phyloP scores from a whole-genome alignment of 805 yeast species.

The Saccharomyces eubayanus region DNA sequence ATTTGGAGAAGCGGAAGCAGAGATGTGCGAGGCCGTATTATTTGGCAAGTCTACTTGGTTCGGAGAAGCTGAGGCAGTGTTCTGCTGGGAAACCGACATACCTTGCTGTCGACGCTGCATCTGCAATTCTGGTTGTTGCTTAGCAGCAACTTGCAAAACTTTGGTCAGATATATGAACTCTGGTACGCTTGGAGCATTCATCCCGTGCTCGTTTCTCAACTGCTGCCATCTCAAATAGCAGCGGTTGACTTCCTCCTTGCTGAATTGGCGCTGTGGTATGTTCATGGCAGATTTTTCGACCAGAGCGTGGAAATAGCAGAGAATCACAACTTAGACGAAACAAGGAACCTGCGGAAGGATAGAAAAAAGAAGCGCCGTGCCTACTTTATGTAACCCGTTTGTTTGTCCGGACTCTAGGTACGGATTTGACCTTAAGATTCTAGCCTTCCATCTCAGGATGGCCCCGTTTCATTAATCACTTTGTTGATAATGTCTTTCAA shows the following conservation, averaged over 20 bases:
- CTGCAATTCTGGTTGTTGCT: slow-evolving; percentile 26
- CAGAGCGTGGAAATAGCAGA: not conserved
- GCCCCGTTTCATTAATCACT: not conserved
- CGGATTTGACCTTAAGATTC: not conserved
- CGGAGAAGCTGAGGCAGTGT: not conserved
- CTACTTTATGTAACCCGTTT: not conserved
- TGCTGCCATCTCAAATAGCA: slow-evolving; percentile 33
- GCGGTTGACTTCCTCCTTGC: slow-evolving; percentile 32
- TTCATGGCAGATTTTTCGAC: slow-evolving; percentile 8
- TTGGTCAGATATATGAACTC: slow-evolving; percentile 31
- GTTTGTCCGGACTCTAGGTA: not conserved
- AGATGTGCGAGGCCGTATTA: not conserved
- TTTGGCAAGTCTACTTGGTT: not conserved
- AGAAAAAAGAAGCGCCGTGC: not conserved
- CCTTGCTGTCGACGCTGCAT: slow-evolving; percentile 10
- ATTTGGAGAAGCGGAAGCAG: not conserved
- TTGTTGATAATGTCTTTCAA: not conserved
- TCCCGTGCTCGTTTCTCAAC: slow-evolving; percentile 30
- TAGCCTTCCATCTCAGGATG: not conserved
- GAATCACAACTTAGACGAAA: not conserved
- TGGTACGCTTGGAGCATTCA: slow-evolving; percentile 28
- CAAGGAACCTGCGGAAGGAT: not conserved
- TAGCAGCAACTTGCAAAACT: slow-evolving; percentile 30
- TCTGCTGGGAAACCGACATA: not conserved
- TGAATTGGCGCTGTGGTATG: slow-evolving; percentile 27